These are phyloP conservation scores for Collybia sordida DNA, from an alignment of 768 basidiomycete species.

Conservation along the genomic window DNA sequence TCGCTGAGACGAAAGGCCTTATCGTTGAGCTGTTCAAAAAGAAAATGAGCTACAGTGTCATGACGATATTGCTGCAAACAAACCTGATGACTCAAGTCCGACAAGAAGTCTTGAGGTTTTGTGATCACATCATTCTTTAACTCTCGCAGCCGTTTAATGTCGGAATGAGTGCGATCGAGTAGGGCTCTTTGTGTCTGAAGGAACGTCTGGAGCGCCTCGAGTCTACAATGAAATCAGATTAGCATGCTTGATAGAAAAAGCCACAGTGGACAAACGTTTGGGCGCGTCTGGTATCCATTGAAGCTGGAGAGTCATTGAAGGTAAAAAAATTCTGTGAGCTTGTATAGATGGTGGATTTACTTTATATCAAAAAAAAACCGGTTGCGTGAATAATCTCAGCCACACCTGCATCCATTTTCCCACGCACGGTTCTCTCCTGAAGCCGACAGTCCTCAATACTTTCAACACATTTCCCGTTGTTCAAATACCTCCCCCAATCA, in stretches of 20 bases:
- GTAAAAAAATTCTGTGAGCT: background rate
- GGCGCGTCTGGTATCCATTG: conserved; percentile 37
- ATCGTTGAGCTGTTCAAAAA: conserved; percentile 6
- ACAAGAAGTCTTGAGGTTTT: conserved; percentile 31
- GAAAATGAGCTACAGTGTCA: background rate
- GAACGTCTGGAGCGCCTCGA: conserved; percentile 67
- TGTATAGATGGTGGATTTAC: too few relatives aligned
- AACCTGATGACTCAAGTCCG: conserved; percentile 34
- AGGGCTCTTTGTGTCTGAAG: conserved; percentile 59
- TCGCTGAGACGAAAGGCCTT: conserved; percentile 38
- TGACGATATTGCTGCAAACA: background rate
- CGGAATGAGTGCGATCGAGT: conserved; percentile 58
- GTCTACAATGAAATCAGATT: conserved; percentile 28
- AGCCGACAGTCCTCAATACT: background rate
- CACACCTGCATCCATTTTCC: conserved; percentile 6
- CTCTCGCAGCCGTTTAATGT: conserved; percentile 55
- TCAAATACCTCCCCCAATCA: too few relatives aligned
- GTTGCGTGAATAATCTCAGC: background rate
- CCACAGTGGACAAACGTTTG: conserved; percentile 32
- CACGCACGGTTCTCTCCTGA: conserved; percentile 6
- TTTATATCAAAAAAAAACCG: too few relatives aligned
- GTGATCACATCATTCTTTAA: conserved; percentile 39
- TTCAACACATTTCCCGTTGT: too few relatives aligned
- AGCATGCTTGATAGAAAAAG: background rate
- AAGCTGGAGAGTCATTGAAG: conserved; percentile 15